Evolutionary conservation across 768 basidiomycete species (phyloP), one percentile per base, ranked within the genome.

Genomic region (Mrakia frigida): DNA sequence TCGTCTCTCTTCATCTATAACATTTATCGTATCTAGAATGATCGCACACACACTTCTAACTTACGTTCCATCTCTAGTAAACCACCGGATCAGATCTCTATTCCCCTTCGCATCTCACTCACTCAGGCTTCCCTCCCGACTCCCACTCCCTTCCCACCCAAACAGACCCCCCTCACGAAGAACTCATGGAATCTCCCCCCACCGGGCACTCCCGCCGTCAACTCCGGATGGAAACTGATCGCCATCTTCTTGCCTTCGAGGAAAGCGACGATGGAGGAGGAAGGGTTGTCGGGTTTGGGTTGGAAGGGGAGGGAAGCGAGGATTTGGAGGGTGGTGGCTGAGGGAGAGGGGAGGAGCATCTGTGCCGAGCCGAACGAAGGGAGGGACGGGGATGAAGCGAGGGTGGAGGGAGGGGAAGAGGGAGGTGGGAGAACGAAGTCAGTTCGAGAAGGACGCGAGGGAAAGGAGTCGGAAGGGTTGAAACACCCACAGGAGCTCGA

Each of bases 401-500:
- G 10, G 5, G 16, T 43, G 10, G 3, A 37, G 43, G n/a, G 10
- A 50, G 0, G 52, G 3, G 46, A 33, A 6, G 5, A 28, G 13
- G 61, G 60, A 35, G 23, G 3, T 5, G 76, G 39, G 65, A 1
- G n/a, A 77, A 23, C 46, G 70, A 46, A 71, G 65, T 77, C 70
- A 73, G 52, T 25, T 14, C 10, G 25, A 37, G 28, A 37, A 33
- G 35, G 21, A 60, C 3, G 18, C 16, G 33, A 46, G 43, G 14
- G 41, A 65, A 23, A 72, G 37, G 28, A 28, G 25, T 18, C n/a
- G 37, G n/a, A 39, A 0, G 35, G 16, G 43, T 46, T n/a, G n/a
- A n/a, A n/a, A n/a, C n/a, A 50, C 46, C 2, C 14, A 77, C 76
- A 31, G 76, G 76, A n/a, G 76, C 76, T n/a, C 76, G 76, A 41